Evolutionary conservation across 768 basidiomycete species (phyloP).

Genomic region (Mycena venus): DNA sequence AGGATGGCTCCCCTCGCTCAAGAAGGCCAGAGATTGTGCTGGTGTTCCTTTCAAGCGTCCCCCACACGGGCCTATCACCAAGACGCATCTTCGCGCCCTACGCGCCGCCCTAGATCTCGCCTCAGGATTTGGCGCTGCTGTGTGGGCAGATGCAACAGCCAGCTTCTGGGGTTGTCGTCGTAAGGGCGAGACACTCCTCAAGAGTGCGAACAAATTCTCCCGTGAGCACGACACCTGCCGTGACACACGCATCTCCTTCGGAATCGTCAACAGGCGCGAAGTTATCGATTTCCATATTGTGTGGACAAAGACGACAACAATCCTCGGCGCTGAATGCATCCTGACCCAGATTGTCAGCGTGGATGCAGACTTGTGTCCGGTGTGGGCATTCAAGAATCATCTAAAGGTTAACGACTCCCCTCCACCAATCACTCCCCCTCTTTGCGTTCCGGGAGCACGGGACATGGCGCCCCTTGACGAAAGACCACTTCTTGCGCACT

Average conservation of each 20-base stretch:
- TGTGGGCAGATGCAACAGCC: background rate
- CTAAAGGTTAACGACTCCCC: background rate
- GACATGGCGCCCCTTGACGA: too few relatives aligned
- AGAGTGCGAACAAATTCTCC: background rate
- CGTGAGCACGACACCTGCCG: background rate
- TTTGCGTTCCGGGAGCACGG: too few relatives aligned
- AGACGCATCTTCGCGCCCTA: background rate
- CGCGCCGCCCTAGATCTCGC: background rate
- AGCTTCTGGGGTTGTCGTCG: background rate
- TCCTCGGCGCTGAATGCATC: background rate
- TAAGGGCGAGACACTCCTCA: background rate
- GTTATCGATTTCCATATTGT: too few relatives aligned
- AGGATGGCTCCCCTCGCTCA: too few relatives aligned
- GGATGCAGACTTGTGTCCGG: background rate
- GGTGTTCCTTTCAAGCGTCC: slow-evolving; percentile 2
- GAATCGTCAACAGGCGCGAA: background rate
- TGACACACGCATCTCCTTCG: background rate
- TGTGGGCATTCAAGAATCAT: background rate
- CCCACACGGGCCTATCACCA: slow-evolving; percentile 6
- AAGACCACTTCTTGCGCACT: too few relatives aligned
- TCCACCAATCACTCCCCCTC: too few relatives aligned
- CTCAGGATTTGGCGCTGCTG: background rate
- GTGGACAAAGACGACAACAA: background rate
- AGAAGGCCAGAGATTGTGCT: background rate
- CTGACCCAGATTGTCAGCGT: background rate